phyloP scores from a whole-genome alignment of 108 stramenopile species.

The Fragilaria radians region DNA sequence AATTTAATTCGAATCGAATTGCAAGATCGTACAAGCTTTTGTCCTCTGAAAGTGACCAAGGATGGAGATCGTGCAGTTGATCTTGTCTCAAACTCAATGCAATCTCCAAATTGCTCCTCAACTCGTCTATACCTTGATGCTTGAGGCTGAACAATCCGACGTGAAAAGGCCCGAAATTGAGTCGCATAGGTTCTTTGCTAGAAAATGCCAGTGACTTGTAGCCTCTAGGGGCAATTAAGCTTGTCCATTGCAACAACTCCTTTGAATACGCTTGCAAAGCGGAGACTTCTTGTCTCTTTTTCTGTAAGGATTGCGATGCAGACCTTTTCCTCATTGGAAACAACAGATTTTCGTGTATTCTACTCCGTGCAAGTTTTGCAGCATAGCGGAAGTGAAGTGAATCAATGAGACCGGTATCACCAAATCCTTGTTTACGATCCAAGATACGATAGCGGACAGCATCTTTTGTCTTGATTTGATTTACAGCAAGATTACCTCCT shows the following conservation, averaged over 20 bases:
- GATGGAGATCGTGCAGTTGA: slow-evolving; percentile 49
- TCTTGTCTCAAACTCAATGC: slow-evolving; percentile 32
- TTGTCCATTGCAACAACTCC: slow-evolving; percentile 10
- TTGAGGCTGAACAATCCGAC: slow-evolving; percentile 29
- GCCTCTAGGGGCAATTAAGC: slow-evolving; percentile 1
- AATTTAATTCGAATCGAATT: slow-evolving; percentile 52
- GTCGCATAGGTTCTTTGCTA: slow-evolving; percentile 20
- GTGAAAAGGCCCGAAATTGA: slow-evolving; percentile 53
- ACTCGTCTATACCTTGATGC: too few species aligned
- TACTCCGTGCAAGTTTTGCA: slow-evolving; percentile 16
- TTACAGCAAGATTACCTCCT: neutral
- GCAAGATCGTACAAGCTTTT: slow-evolving; percentile 30
- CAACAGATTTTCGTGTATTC: slow-evolving; percentile 18
- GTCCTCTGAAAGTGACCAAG: slow-evolving; percentile 54
- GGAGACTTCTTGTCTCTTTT: neutral
- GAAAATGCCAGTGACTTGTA: slow-evolving; percentile 8
- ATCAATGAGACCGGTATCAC: slow-evolving; percentile 26
- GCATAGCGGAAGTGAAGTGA: slow-evolving; percentile 24
- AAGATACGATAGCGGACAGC: slow-evolving; percentile 16
- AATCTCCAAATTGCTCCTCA: too few species aligned
- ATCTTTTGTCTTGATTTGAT: slow-evolving; percentile 14
- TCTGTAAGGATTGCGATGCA: neutral
- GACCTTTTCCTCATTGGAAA: neutral
- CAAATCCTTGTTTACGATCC: slow-evolving; percentile 7
- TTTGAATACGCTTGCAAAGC: neutral